phyloP scores from a whole-genome alignment of 2,329 filamentous ascomycete species.

The Alternaria dauci region DNA sequence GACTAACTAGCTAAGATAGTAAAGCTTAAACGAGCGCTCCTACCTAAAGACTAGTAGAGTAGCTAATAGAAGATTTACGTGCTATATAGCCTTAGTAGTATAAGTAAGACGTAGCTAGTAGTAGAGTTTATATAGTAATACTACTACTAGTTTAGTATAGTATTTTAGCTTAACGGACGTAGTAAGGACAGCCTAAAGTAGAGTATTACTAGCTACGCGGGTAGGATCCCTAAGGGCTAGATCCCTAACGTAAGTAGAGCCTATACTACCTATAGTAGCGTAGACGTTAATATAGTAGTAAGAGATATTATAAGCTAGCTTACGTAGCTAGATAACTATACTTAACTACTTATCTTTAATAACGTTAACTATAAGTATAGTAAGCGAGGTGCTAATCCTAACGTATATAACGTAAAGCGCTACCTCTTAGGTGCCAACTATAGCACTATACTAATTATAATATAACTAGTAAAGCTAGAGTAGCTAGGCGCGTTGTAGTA shows the following conservation, averaged over 20 bases:
- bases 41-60: no score
- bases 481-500: slow-evolving; percentile 32
- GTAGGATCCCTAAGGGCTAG: slow-evolving; percentile 21
- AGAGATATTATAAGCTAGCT: slow-evolving; percentile 33
- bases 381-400: slow-evolving; percentile 7
- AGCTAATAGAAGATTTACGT: slow-evolving; percentile 11
- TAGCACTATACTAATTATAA: slow-evolving; percentile 33
- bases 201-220: slow-evolving; percentile 10
- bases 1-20: slow-evolving; percentile 28
- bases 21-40: slow-evolving; percentile 4
- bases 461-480: slow-evolving; percentile 24
- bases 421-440: slow-evolving; percentile 30
- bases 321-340: slow-evolving; percentile 18
- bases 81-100: slow-evolving; percentile 32
- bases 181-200: slow-evolving; percentile 23
- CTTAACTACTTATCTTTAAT: slow-evolving; percentile 30
- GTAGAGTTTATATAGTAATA: slow-evolving; percentile 33
- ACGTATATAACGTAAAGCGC: slow-evolving; percentile 25
- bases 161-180: slow-evolving; percentile 28
- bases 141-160: slow-evolving; percentile 17
- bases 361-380: slow-evolving; percentile 30
- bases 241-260: background rate
- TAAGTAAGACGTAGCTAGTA: slow-evolving; percentile 38
- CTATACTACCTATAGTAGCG: slow-evolving; percentile 1
- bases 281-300: slow-evolving; percentile 29